These are phyloP conservation scores for Corylus avellana DNA, from an alignment of 306 rosid genomes.

Conservation along the genomic window DNA sequence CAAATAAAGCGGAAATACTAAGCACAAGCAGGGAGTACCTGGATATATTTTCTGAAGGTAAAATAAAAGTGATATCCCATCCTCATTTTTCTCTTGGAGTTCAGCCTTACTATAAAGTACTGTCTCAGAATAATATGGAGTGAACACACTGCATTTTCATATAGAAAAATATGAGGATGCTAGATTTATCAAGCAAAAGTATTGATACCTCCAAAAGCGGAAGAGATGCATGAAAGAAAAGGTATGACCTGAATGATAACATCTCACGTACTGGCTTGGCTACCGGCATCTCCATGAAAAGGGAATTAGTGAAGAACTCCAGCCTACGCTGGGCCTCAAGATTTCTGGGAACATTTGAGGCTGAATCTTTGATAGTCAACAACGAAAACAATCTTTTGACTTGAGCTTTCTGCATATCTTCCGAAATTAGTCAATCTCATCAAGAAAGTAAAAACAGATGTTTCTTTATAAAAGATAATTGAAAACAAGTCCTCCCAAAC, in stretches of 20 bases:
- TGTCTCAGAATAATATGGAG: constrained; percentile 91
- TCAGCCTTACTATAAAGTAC: constrained; percentile 88
- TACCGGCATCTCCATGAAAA: constrained; percentile 83
- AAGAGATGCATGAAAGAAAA: constrained; percentile 6
- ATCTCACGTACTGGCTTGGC: constrained; percentile 79
- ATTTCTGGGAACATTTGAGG: constrained; percentile 82
- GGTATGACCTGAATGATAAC: constrained; percentile 74
- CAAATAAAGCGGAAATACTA: neutral
- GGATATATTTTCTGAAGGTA: constrained; percentile 92
- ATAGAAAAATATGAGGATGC: constrained; percentile 29
- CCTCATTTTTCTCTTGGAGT: constrained; percentile 87
- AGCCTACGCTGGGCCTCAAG: constrained; percentile 92
- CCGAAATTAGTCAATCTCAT: constrained; percentile 25
- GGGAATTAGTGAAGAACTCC: constrained; percentile 85
- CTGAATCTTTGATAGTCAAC: constrained; percentile 91
- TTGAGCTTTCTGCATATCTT: constrained; percentile 55
- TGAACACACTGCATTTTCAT: constrained; percentile 77
- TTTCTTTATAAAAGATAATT: neutral
- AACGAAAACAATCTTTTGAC: constrained; percentile 80
- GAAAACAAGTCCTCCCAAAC: constrained; percentile 16
- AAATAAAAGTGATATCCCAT: constrained; percentile 86
- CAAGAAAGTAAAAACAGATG: neutral
- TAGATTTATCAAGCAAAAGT: constrained; percentile 18
- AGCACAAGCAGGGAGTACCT: constrained; percentile 38
- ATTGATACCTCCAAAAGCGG: neutral